Conservation (phyloP, 164 flowering plant genomes). For the Kalanchoe fedtschenkoi region DNA sequence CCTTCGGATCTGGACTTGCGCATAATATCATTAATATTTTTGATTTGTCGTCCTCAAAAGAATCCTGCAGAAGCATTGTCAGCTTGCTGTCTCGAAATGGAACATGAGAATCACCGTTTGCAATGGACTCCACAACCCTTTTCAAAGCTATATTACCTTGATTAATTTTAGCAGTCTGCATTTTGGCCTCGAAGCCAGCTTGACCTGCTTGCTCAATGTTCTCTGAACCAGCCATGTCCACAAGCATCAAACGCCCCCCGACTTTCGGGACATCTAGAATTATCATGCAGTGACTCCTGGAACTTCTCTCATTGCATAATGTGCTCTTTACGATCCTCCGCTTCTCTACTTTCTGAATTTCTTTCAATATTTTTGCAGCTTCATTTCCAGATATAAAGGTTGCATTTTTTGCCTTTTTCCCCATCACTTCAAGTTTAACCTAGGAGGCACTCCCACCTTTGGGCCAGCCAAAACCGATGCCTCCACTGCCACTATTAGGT, state of each 20-base stretch:
- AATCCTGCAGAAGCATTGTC: constrained; percentile 96
- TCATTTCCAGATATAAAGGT: constrained; percentile 81
- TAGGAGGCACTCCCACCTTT: constrained; percentile 71
- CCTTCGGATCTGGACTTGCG: constrained; percentile 94
- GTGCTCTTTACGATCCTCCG: constrained; percentile 86
- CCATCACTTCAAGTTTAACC: constrained; percentile 94
- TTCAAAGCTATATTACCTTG: constrained; percentile 93
- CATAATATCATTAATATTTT: constrained; percentile 89
- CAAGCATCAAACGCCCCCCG: constrained; percentile 94
- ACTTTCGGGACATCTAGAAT: constrained; percentile 91
- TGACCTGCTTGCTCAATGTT: constrained; percentile 99
- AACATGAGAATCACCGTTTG: constrained; percentile 95
- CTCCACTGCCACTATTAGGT: constrained; percentile 52
- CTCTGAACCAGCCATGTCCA: constrained; percentile 99
- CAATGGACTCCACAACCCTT: constrained; percentile 96
- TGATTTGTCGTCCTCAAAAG: constrained; percentile 91
- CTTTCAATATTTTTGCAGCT: constrained; percentile 83
- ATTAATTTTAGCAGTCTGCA: constrained; percentile 97
- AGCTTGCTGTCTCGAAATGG: constrained; percentile 96
- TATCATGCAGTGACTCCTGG: constrained; percentile 98
- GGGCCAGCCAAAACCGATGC: constrained; percentile 35
- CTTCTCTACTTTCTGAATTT: constrained; percentile 93
- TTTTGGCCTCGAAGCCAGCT: constrained; percentile 83
- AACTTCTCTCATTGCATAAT: constrained; percentile 83
- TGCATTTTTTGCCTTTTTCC: constrained; percentile 93